These are phyloP conservation scores for Penicillium paradoxum DNA, from an alignment of 495 filamentous ascomycete species.

Conservation along the genomic window DNA sequence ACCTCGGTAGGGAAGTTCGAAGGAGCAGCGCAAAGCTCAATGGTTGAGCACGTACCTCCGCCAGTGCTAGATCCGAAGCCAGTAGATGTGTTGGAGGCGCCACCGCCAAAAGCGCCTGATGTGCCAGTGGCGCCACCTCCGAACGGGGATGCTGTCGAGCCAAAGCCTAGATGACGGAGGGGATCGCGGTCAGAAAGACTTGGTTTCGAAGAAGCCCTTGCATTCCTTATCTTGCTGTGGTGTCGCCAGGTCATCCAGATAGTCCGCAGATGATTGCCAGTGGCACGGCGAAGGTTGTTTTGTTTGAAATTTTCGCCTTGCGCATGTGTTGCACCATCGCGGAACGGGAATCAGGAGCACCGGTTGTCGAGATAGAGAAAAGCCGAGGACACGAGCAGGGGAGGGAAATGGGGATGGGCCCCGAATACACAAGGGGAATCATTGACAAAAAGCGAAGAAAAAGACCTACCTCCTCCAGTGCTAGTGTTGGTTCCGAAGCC, in stretches of 20 bases:
- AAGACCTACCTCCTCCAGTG: constrained; percentile 45
- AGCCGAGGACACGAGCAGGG: constrained; percentile 17
- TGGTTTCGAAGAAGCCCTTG: constrained; percentile 24
- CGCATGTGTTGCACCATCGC: constrained; percentile 29
- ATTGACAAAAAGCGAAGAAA: constrained; percentile 8
- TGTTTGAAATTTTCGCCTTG: constrained; percentile 10
- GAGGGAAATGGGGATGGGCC: constrained; percentile 16
- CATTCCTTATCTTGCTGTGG: constrained; percentile 40
- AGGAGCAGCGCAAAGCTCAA: constrained; percentile 30
- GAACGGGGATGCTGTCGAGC: constrained; percentile 32
- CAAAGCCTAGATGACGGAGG: constrained; percentile 54
- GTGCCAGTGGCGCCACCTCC: neutral
- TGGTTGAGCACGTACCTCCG: constrained; percentile 48
- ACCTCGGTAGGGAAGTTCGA: neutral
- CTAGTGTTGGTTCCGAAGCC: constrained; percentile 35
- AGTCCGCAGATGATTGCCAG: constrained; percentile 21
- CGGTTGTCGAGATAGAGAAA: constrained; percentile 19
- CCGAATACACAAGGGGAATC: constrained; percentile 11
- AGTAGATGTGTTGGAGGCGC: constrained; percentile 38
- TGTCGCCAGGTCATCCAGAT: constrained; percentile 29
- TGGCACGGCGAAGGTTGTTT: constrained; percentile 16
- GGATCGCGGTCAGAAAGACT: constrained; percentile 43
- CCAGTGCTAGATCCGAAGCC: constrained; percentile 54
- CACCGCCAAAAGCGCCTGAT: constrained; percentile 29
- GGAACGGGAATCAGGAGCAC: constrained; percentile 36